Evolutionary conservation across 352 stramenopile genomes (phyloP), one percentile per base, ranked within the genome.

Genomic region (Elongisporangium prolatum): DNA sequence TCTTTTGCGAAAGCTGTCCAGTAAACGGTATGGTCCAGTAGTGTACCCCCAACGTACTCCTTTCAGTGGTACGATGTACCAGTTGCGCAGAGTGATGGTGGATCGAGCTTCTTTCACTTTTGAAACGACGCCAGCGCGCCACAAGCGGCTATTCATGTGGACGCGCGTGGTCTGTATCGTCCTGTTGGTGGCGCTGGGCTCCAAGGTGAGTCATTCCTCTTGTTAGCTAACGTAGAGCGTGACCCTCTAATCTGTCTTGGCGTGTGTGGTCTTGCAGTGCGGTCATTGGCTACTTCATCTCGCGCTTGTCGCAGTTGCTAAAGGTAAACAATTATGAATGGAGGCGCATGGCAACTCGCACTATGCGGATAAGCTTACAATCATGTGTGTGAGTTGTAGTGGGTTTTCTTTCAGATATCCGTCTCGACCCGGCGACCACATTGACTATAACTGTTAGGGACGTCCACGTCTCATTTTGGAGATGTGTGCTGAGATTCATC

Each of bases 391-490:
- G 48, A 9, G 9, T 20, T 50, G 38, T 50, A 89, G 81, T 54
- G 6, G 78, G 74, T 0, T 56, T 89, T 5, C 58, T 92, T 20
- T 63, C 61, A 4, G 78, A 87, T 49, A 77, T 93, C 47, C 28
- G 38, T 9, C 21, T 88, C 10, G 60, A 83, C 48, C 21, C 68
- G 4, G 18, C 52, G 3, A 82, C 67, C 14, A 74, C 61, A 53
- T n/a, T 91, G n/a, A 72, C 67, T 10, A 59, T 93, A n/a, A 61
- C 38, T 2, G 50, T 80, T 10, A 52, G 54, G 1, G 52, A 56
- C 0, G 53, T 91, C 6, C 66, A 71, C n/a, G 61, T 93, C 25
- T 72, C 65, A 18, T 61, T 91, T 49, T 91, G 82, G 81, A 55
- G 62, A 10, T 64, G 77, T 9, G 44, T 88, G 21, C 77, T 70